Conservation (phyloP, 768 basidiomycete genomes). For the Chalciporus piperatus region DNA sequence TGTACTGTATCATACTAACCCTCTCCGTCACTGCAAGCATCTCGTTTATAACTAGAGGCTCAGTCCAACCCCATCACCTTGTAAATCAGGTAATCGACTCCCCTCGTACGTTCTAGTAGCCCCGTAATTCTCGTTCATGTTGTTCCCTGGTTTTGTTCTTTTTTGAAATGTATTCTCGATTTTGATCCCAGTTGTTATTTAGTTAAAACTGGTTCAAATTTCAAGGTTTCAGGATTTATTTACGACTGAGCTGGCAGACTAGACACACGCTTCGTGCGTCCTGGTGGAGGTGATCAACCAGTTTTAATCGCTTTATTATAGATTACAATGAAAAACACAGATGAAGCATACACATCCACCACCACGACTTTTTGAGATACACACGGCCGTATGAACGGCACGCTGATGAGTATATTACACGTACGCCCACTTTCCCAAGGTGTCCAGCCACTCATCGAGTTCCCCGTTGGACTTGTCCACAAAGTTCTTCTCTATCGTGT, state of each 20-base stretch:
- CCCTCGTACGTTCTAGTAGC: not conserved
- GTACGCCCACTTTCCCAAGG: conserved; percentile 39
- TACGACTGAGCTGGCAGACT: too few species aligned
- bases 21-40: not conserved
- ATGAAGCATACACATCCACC: conserved; percentile 5
- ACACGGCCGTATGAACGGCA: conserved; percentile 1
- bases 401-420: conserved; percentile 20
- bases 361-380: not conserved
- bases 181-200: not conserved
- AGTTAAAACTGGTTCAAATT: not conserved
- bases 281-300: not conserved
- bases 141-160: not conserved
- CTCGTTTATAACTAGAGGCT: not conserved
- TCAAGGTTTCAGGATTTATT: too few species aligned
- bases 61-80: not conserved
- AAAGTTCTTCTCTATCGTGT: conserved; percentile 24
- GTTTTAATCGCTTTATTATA: not conserved
- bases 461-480: conserved; percentile 24
- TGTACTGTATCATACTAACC: not conserved
- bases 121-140: not conserved
- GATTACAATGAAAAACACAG: not conserved
- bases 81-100: not conserved
- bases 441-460: conserved; percentile 36
- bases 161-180: conserved; percentile 15
- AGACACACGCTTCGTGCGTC: too few species aligned